phyloP scores from a whole-genome alignment of 352 stramenopile genomes.

The Phytophthora syringae region DNA sequence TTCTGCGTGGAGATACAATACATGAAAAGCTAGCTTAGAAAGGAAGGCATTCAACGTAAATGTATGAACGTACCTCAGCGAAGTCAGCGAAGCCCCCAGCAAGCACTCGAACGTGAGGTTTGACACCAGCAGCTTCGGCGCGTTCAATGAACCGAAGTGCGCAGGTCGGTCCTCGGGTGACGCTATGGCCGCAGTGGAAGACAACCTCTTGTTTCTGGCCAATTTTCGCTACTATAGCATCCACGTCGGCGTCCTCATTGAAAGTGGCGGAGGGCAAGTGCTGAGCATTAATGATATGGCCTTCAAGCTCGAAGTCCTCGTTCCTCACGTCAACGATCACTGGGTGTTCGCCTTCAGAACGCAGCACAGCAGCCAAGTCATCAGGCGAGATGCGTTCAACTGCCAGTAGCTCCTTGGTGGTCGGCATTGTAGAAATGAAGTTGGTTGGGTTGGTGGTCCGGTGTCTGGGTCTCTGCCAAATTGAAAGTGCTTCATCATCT shows the following conservation, averaged over 20 bases:
- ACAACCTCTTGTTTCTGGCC: slow-evolving; percentile 34
- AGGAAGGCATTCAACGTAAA: neutral
- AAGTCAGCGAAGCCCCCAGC: slow-evolving; percentile 33
- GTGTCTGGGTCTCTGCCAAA: neutral
- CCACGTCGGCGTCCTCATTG: slow-evolving; percentile 44
- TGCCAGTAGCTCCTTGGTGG: slow-evolving; percentile 29
- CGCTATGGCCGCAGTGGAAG: slow-evolving; percentile 51
- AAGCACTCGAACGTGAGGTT: slow-evolving; percentile 33
- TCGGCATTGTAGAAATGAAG: slow-evolving; percentile 18
- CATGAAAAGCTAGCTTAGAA: neutral
- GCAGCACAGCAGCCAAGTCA: slow-evolving; percentile 27
- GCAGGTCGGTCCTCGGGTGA: slow-evolving; percentile 44
- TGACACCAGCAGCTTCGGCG: slow-evolving; percentile 18
- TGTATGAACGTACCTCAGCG: slow-evolving; percentile 22
- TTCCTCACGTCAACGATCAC: slow-evolving; percentile 40
- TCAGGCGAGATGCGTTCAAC: slow-evolving; percentile 36
- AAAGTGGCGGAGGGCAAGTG: slow-evolving; percentile 44
- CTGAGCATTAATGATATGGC: slow-evolving; percentile 38
- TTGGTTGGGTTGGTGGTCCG: neutral
- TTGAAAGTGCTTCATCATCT: neutral
- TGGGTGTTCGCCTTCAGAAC: slow-evolving; percentile 3
- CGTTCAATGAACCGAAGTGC: slow-evolving; percentile 43
- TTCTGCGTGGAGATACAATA: slow-evolving; percentile 1
- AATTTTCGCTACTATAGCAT: slow-evolving; percentile 38
- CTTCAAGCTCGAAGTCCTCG: slow-evolving; percentile 39